A percentile compares a stretch with the other conserved stretches of the same genome.
These are phyloP conservation scores for Gremmenia infestans DNA, from an alignment of 2,329 filamentous ascomycete species.

Conservation along the genomic window DNA sequence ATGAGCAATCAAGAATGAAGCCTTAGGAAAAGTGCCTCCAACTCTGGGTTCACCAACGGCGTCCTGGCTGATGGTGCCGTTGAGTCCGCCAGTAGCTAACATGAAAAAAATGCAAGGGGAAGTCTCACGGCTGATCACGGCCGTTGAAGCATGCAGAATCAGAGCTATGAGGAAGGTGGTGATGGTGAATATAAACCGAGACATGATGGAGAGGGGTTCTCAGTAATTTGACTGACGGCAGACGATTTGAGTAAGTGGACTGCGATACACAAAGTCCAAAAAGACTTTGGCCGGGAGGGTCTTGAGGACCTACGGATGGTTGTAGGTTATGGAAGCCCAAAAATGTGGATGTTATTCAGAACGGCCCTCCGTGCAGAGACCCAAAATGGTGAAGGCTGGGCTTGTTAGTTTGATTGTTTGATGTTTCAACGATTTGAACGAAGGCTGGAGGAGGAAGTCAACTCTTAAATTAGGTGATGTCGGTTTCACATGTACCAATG, in stretches of 20 bases:
- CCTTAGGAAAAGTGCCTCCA: slow-evolving; percentile 20
- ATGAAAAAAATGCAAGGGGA: slow-evolving; percentile 25
- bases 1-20: slow-evolving; percentile 19
- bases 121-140: slow-evolving; percentile 16
- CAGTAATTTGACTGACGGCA: background rate
- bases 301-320: background rate
- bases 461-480: background rate
- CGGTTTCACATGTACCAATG: background rate
- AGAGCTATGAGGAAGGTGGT: slow-evolving; percentile 5
- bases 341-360: background rate
- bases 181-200: background rate
- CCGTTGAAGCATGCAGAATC: slow-evolving; percentile 11
- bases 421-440: background rate
- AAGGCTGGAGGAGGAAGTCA: background rate
- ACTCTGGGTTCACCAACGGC: slow-evolving; percentile 25
- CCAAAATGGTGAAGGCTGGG: background rate
- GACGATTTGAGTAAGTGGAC: background rate
- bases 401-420: background rate
- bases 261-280: background rate
- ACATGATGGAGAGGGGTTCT: background rate
- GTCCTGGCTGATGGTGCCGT: slow-evolving; percentile 17
- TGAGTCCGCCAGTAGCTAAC: slow-evolving; percentile 18
- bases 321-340: background rate
- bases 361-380: background rate
- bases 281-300: background rate